A percentile compares a stretch with the other conserved stretches of the same genome.
Conservation (phyloP, 192 early-diverging fungal genomes). For the Umbelopsis isabellina region DNA sequence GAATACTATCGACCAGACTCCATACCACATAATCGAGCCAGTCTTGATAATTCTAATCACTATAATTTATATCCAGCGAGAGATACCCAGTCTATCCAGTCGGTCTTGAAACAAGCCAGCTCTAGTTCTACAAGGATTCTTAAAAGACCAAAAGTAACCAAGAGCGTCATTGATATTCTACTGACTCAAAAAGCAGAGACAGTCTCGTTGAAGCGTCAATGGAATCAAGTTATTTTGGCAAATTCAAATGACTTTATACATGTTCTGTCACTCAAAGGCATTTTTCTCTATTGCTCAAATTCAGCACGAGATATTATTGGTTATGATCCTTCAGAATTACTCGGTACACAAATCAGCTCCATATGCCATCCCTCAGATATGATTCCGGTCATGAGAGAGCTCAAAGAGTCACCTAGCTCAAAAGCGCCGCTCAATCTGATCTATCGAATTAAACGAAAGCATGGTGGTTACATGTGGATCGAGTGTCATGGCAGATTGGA, state of each 20-base stretch:
- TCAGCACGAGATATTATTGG: slow-evolving; percentile 50
- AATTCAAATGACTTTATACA: slow-evolving; percentile 64
- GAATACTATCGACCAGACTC: slow-evolving; percentile 28
- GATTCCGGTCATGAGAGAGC: slow-evolving; percentile 68
- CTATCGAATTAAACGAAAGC: slow-evolving; percentile 64
- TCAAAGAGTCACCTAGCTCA: slow-evolving; percentile 50
- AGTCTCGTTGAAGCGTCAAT: slow-evolving; percentile 20
- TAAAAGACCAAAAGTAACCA: neutral
- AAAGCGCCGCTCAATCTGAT: slow-evolving; percentile 55
- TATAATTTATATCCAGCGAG: neutral
- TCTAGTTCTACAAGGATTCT: neutral
- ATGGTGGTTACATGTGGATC: slow-evolving; percentile 64
- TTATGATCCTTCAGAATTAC: slow-evolving; percentile 56
- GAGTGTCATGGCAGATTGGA: slow-evolving; percentile 66
- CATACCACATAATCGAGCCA: neutral
- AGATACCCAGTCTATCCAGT: neutral
- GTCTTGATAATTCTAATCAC: neutral
- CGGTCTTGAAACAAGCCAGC: neutral
- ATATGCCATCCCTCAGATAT: slow-evolving; percentile 71
- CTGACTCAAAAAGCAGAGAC: slow-evolving; percentile 8
- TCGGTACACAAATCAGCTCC: slow-evolving; percentile 58
- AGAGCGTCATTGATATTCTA: slow-evolving; percentile 1
- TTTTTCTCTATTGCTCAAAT: slow-evolving; percentile 66
- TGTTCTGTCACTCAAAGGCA: slow-evolving; percentile 67
- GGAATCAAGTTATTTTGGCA: slow-evolving; percentile 55